These are phyloP conservation scores for Teunomyces barrocoloradensis DNA, from an alignment of 805 yeast species.

Conservation along the genomic window DNA sequence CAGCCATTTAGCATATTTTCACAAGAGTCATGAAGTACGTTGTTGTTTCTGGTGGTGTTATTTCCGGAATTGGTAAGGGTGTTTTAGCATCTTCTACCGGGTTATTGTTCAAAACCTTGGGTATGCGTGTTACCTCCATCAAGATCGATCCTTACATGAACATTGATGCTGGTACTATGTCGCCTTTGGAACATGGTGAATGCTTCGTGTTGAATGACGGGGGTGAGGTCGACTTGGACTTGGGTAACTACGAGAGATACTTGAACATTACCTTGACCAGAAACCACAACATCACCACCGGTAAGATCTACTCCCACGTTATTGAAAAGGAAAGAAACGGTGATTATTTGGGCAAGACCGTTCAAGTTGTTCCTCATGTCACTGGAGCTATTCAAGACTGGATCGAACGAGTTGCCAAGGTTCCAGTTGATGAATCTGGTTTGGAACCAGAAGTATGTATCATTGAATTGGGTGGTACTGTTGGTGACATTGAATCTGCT, in stretches of 20 bases:
- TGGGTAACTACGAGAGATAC: conserved; percentile 98
- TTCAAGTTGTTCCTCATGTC: conserved; percentile 97
- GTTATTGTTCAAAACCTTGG: conserved; percentile 86
- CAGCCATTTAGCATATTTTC: conserved; percentile 5
- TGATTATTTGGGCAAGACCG: conserved; percentile 98
- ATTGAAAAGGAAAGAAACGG: conserved; percentile 95
- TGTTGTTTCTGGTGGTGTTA: conserved; percentile 99
- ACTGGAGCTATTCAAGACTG: conserved; percentile 98
- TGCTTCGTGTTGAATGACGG: conserved; percentile 98
- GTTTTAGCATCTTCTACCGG: conserved; percentile 98
- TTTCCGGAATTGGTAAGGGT: conserved; percentile 99
- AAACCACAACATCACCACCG: conserved; percentile 97
- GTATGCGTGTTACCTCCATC: conserved; percentile 93
- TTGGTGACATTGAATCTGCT: conserved; percentile 98
- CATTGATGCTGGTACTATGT: conserved; percentile 99
- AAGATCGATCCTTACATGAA: conserved; percentile 99
- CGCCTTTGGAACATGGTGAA: conserved; percentile 98
- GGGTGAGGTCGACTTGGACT: conserved; percentile 97
- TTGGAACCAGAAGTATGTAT: conserved; percentile 94
- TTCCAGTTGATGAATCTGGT: conserved; percentile 90
- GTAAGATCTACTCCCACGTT: conserved; percentile 92
- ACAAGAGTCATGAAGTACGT: conserved; percentile 83
- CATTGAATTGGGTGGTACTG: conserved; percentile 98
- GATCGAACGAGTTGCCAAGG: conserved; percentile 88
- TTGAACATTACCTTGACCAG: conserved; percentile 87